Percentiles rank a stretch among this genome's conserved stretches.
These are phyloP conservation scores for Plasmodium gaboni DNA, from an alignment of 169 alveolate species.

Conservation along the genomic window DNA sequence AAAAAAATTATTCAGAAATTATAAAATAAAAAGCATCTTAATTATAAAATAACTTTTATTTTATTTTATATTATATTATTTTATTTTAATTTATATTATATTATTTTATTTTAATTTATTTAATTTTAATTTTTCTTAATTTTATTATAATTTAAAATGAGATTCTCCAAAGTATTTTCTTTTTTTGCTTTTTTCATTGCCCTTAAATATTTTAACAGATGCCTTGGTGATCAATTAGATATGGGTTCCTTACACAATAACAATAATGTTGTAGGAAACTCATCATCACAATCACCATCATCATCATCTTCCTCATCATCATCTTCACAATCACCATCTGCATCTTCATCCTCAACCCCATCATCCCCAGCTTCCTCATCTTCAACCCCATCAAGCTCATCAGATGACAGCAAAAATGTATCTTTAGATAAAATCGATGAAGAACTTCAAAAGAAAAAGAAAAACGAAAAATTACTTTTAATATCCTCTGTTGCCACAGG, in stretches of 20 bases:
- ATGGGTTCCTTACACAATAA: background rate
- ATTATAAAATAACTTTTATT: no score
- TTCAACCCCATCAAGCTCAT: slow-evolving; percentile 9
- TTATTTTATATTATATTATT: no score
- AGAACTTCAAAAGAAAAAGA: slow-evolving; percentile 22
- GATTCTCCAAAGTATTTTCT: slow-evolving; percentile 31
- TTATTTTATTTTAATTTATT: no score
- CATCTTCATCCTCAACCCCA: background rate
- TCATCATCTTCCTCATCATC: background rate
- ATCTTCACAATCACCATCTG: slow-evolving; percentile 10
- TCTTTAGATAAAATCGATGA: slow-evolving; percentile 29
- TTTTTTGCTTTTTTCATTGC: slow-evolving; percentile 25
- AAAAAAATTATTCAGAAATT: no score
- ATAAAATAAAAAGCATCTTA: no score
- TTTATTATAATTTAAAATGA: slow-evolving; percentile 16
- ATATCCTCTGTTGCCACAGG: slow-evolving; percentile 34
- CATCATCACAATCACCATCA: no score
- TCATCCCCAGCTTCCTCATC: slow-evolving; percentile 24
- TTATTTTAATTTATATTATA: no score
- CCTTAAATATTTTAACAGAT: slow-evolving; percentile 17
- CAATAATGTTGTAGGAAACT: no score
- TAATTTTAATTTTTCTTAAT: no score
- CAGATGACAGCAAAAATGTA: slow-evolving; percentile 21
- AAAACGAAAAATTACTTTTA: slow-evolving; percentile 20
- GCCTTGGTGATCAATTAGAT: slow-evolving; percentile 23